Evolutionary conservation across 208 protist genomes (phyloP).

Genomic region (Leishmania gerbilli): DNA sequence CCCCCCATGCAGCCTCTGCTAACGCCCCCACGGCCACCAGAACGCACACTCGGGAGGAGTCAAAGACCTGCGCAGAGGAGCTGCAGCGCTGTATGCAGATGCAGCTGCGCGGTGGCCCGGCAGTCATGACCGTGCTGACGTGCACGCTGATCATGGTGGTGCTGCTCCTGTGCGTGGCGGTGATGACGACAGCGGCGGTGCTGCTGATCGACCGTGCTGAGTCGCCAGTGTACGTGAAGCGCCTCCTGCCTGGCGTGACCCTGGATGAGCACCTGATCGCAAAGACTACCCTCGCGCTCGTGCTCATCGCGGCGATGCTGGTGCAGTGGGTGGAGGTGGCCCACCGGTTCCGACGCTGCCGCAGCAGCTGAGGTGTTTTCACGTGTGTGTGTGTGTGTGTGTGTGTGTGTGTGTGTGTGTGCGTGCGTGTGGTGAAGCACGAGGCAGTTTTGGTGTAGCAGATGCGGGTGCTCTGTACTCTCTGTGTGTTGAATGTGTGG

Average conservation of each 20-base stretch:
- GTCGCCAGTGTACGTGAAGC: slow-evolving; percentile 18
- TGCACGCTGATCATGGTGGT: slow-evolving; percentile 20
- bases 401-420: background rate
- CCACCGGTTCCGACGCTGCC: slow-evolving; percentile 14
- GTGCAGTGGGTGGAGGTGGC: slow-evolving; percentile 37
- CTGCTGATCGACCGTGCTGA: slow-evolving; percentile 28
- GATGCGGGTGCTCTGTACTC: background rate
- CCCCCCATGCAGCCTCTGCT: background rate
- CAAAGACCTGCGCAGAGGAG: slow-evolving; percentile 6
- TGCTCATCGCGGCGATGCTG: slow-evolving; percentile 21
- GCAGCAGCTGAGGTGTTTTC: slow-evolving; percentile 9
- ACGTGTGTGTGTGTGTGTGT: background rate
- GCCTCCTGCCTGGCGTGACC: slow-evolving; percentile 19
- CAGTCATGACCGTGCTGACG: slow-evolving; percentile 29
- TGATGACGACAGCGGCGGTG: slow-evolving; percentile 14
- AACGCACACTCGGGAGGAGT: background rate
- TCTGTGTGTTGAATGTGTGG: background rate
- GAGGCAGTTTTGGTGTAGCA: background rate
- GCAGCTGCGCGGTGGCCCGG: slow-evolving; percentile 30
- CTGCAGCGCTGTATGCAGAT: slow-evolving; percentile 19
- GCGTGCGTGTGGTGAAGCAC: background rate
- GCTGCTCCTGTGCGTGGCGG: slow-evolving; percentile 14
- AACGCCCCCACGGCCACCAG: background rate
- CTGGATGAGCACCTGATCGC: slow-evolving; percentile 35
- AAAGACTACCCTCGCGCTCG: slow-evolving; percentile 15